Evolutionary conservation across 805 yeast species (phyloP).

Genomic region (Candida sphagnicola): DNA sequence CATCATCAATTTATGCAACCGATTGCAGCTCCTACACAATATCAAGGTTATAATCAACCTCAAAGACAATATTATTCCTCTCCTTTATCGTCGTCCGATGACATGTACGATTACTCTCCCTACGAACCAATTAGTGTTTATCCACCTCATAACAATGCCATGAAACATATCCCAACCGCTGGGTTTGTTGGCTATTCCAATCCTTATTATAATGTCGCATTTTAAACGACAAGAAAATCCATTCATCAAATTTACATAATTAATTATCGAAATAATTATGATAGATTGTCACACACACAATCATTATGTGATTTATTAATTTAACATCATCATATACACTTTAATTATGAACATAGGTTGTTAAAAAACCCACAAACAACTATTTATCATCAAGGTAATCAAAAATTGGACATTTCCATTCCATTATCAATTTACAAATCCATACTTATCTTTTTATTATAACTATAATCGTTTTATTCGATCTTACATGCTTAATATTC

Average conservation of each 20-base stretch:
- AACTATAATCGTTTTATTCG: too few relatives aligned
- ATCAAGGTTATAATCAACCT: not conserved
- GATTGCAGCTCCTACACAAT: not conserved
- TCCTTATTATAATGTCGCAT: slow-evolving; percentile 24
- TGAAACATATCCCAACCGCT: slow-evolving; percentile 12
- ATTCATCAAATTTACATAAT: not conserved
- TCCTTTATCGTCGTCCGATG: slow-evolving; percentile 1
- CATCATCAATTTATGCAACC: slow-evolving; percentile 4
- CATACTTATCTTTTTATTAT: too few relatives aligned
- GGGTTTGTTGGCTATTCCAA: slow-evolving; percentile 33
- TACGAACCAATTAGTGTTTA: slow-evolving; percentile 19
- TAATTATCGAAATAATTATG: too few relatives aligned
- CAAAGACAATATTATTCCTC: slow-evolving; percentile 1
- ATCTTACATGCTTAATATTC: too few relatives aligned
- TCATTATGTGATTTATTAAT: not conserved
- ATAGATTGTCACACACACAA: not conserved
- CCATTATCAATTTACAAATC: too few relatives aligned
- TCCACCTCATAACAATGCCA: slow-evolving; percentile 8
- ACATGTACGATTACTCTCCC: slow-evolving; percentile 17
- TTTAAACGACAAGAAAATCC: not conserved
- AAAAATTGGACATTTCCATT: too few relatives aligned
- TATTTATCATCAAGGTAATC: too few relatives aligned
- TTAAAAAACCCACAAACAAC: too few relatives aligned
- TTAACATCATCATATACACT: not conserved
- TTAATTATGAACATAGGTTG: too few relatives aligned